Evolutionary conservation across 768 basidiomycete genomes (phyloP), one percentile per base, ranked within the genome.

Genomic region (Filobasidium wieringae): DNA sequence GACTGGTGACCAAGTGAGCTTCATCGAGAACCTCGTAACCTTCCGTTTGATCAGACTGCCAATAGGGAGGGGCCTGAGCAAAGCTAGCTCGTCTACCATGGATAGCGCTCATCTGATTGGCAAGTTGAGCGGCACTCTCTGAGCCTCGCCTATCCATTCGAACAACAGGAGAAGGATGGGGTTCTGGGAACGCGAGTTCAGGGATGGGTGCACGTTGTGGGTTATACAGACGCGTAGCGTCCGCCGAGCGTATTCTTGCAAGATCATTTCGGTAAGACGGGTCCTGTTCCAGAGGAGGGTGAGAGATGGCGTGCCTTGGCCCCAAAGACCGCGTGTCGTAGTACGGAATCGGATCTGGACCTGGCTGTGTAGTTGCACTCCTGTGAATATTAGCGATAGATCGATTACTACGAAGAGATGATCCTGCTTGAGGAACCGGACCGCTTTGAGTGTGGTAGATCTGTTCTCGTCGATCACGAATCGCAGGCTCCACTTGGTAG

Each of bases 91-190:
- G 50, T 19, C 37, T 37, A 31, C 36, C 43, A 9, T 49, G 27
- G 8, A n/a, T 32, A n/a, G 7, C 41, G 36, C 15, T 9, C 30
- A 37, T n/a, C 11, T 27, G 24, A 2, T 17, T 15, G 12, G 11
- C 24, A 12, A 31, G 14, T 7, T 43, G 15, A 7, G 51, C 36
- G 8, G 24, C 19, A 24, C 57, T 53, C 27, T 58, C 57, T 27
- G 57, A 58, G 15, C 57, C 57, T 34, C 57, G 36, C 34, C 57
- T 49, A 45, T 58, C 57, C n/a, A 26, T 30, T 22, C 50, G 49
- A 24, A 50, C 26, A 17, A 36, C 45, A n/a, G n/a, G 22, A 17
- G 56, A 41, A 6, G 56, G 56, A 26, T 33, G 49, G 22, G 56
- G 56, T 31, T 57, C 56, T 4, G 56, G 56, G 29, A 57, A 57